Percentiles rank a stretch among this genome's conserved stretches.
Conservation (phyloP, 2,329 filamentous ascomycete genomes). For the Paraconiothyrium sp. region DNA sequence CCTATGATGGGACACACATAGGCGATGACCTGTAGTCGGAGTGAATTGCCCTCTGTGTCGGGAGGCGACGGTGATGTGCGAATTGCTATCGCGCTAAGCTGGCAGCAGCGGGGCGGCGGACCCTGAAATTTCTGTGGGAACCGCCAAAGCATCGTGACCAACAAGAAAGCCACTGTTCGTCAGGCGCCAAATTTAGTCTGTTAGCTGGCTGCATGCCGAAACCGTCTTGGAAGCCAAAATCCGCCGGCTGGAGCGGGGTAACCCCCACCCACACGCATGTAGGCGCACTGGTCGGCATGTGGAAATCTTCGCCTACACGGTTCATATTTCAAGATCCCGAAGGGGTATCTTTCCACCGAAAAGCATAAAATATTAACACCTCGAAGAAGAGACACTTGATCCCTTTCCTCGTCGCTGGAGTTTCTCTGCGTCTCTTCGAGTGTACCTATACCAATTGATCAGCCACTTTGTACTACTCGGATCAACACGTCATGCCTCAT, state of each 20-base stretch:
- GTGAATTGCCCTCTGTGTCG: conserved; percentile 32
- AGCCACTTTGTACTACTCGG: background rate
- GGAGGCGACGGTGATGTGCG: conserved; percentile 5
- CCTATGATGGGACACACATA: conserved; percentile 18
- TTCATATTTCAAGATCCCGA: conserved; percentile 13
- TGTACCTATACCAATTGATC: background rate
- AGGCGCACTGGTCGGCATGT: conserved; percentile 15
- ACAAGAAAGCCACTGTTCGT: conserved; percentile 1
- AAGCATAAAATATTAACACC: background rate
- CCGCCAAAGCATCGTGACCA: conserved; percentile 4
- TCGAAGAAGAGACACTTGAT: background rate
- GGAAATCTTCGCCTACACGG: conserved; percentile 24
- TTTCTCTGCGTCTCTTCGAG: background rate
- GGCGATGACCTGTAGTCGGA: conserved; percentile 25
- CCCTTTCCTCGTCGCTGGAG: background rate
- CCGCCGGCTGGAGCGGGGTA: conserved; percentile 23
- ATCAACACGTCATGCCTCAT: conserved; percentile 42
- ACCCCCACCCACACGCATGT: conserved; percentile 25
- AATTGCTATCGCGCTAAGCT: conserved; percentile 13
- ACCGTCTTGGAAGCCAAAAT: background rate
- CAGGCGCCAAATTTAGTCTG: background rate
- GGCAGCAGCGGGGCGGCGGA: conserved; percentile 15
- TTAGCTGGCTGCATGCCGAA: conserved; percentile 16
- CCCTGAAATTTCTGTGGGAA: conserved; percentile 7
- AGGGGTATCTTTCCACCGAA: conserved; percentile 4